A percentile compares a stretch with the other conserved stretches of the same genome.
These are phyloP conservation scores for Imleria badia DNA, from an alignment of 768 basidiomycete genomes.

Conservation along the genomic window DNA sequence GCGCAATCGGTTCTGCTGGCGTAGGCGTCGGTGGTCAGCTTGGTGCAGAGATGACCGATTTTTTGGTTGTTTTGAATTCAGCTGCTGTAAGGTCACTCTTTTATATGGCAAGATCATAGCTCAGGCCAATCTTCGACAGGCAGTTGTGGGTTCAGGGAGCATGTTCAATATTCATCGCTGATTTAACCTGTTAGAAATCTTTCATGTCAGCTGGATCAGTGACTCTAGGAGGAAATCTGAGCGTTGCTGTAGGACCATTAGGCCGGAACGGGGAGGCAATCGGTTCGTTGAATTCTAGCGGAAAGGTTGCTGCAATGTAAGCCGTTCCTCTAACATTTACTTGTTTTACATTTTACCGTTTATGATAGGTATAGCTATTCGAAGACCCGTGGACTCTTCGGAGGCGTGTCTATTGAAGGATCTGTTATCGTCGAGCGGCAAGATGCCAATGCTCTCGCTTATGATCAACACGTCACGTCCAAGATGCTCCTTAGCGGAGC, in stretches of 20 bases:
- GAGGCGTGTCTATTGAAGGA: conserved; percentile 86
- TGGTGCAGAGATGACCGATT: conserved; percentile 89
- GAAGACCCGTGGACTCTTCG: conserved; percentile 91
- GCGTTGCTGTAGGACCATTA: conserved; percentile 85
- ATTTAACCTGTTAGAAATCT: conserved; percentile 49
- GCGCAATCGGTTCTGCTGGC: conserved; percentile 92
- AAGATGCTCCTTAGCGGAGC: conserved; percentile 79
- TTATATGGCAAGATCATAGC: conserved; percentile 3
- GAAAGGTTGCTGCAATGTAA: conserved; percentile 90
- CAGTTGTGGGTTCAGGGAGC: conserved; percentile 50
- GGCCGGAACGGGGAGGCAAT: conserved; percentile 92
- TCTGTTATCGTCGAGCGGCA: conserved; percentile 92
- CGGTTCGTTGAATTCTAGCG: conserved; percentile 79
- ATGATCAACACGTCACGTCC: conserved; percentile 67
- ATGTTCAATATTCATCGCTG: neutral
- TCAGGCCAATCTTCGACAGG: conserved; percentile 36
- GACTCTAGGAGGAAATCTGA: conserved; percentile 88
- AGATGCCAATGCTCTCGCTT: conserved; percentile 88
- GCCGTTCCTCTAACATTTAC: conserved; percentile 8
- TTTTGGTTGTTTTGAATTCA: conserved; percentile 86
- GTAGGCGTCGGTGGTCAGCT: conserved; percentile 83
- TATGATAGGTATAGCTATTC: conserved; percentile 77
- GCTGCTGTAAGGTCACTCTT: conserved; percentile 51
- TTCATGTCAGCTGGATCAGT: conserved; percentile 96
- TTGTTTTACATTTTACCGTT: neutral